phyloP scores from a whole-genome alignment of 148 eudicot genomes.

The Arbutus unedo region DNA sequence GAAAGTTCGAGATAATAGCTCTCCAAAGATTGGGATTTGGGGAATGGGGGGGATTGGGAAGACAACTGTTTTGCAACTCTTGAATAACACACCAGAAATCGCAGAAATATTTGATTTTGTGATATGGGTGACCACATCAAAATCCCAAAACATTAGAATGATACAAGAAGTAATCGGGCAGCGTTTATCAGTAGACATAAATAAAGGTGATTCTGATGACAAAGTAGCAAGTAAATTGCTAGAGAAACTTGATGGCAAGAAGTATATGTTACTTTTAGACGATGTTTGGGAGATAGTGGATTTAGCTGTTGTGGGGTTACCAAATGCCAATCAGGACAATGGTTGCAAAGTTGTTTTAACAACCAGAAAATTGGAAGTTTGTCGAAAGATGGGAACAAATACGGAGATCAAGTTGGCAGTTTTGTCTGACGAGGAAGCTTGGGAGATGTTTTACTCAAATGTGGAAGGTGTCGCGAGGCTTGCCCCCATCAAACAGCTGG shows the following conservation, averaged over 20 bases:
- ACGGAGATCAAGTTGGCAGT: not conserved
- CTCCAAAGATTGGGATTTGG: no score
- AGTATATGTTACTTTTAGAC: constrained; percentile 7
- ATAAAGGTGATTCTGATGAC: not conserved
- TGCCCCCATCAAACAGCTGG: not conserved
- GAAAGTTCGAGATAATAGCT: no score
- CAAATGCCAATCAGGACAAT: not conserved
- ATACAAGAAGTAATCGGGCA: not conserved
- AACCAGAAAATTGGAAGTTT: not conserved
- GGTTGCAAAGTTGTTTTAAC: constrained; percentile 10
- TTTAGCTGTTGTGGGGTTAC: not conserved
- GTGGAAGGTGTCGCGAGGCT: not conserved
- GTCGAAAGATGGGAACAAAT: not conserved
- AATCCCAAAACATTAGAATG: constrained; percentile 2
- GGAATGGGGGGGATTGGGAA: no score
- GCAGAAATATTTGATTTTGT: no score
- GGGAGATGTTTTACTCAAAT: not conserved
- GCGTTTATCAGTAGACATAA: not conserved
- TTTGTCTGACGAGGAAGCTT: constrained; percentile 2
- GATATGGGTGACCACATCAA: no score
- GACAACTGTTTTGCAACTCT: no score
- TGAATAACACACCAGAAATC: no score
- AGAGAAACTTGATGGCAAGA: not conserved
- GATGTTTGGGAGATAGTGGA: constrained; percentile 9
- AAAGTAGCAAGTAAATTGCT: not conserved